A percentile compares a stretch with the other conserved stretches of the same genome.
Conservation (phyloP, 228 moss, liverwort and hornwort species). For the Sphagnum fallax region DNA sequence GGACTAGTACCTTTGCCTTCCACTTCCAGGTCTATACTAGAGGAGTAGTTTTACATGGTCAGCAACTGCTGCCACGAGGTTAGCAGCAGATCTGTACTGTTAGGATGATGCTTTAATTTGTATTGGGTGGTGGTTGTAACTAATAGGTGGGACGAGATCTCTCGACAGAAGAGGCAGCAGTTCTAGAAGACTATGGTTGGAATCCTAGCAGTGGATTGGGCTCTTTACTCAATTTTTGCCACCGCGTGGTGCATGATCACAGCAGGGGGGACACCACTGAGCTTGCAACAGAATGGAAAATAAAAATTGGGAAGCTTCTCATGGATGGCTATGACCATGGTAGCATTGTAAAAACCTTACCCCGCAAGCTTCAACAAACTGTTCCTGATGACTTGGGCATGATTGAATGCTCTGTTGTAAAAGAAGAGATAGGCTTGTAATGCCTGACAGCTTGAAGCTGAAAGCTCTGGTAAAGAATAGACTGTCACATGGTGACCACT, state of each 20-base stretch:
- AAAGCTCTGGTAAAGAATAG: no score
- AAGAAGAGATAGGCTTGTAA: no score
- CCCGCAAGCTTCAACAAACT: constrained; percentile 27
- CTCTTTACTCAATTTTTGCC: constrained; percentile 57
- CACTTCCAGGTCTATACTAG: no score
- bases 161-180: constrained; percentile 35
- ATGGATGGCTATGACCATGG: constrained; percentile 61
- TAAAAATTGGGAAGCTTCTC: constrained; percentile 66
- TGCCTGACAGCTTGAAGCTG: no score
- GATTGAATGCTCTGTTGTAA: no score
- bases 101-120: no score
- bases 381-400: neutral
- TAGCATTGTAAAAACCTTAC: constrained; percentile 39
- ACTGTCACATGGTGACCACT: no score
- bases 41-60: no score
- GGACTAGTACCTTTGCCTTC: no score
- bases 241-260: constrained; percentile 66
- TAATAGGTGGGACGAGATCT: constrained; percentile 48
- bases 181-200: constrained; percentile 65
- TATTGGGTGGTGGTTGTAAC: no score
- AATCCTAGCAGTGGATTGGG: constrained; percentile 51
- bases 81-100: no score
- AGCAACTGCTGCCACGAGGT: no score
- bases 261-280: constrained; percentile 47
- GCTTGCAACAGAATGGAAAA: constrained; percentile 58